Evolutionary conservation across 192 early-diverging fungal species (phyloP), one percentile per base, ranked within the genome.

Genomic region (Coemansia sp.): DNA sequence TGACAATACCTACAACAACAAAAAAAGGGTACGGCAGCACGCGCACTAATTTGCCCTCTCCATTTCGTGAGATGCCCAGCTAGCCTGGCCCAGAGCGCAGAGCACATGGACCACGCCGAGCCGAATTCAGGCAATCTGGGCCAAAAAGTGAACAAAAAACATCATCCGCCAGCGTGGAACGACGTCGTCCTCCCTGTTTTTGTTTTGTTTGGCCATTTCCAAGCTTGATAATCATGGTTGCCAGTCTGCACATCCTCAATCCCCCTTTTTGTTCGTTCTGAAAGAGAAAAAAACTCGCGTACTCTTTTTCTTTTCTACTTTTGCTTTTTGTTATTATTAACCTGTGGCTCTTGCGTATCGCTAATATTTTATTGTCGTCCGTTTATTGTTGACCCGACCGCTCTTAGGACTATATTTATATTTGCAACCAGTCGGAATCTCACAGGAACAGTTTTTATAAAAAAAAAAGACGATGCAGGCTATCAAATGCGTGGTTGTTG

Each of bases 401-500:
- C 81, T 82, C 62, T 7, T 53, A 35, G 33, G 37, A 12, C 21
- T 24, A 48, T 48, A 12, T 60, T 22, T 11, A 53, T 33, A 52
- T 27, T 26, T 27, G 15, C 27, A 5, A 50, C 24, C 14, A 24
- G 15, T 24, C 15, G 46, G 50, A 60, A 67, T 58, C 63, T 56
- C 56, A 39, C 37, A 46, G 40, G 27, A 22, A 52, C 22, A 29
- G 26, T 24, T 43, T 35, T 48, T 14, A 61, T 18, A 33, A n/a
- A 29, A 55, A 53, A 62, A 62, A 48, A 70, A 21, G 46, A 63
- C 42, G 68, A 91, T 91, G 90, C 90, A 92, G 81, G 87, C 90
- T 60, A 90, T 92, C 80, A 92, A 92, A 83, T 92, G 90, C 83
- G 90, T 92, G 46, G 90, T 92, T 19, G 89, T 92, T 50, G 90